Percentiles rank a stretch among this genome's conserved stretches.
phyloP scores from a whole-genome alignment of 2,329 filamentous ascomycete species.

The Plectosphaerella plurivora region DNA sequence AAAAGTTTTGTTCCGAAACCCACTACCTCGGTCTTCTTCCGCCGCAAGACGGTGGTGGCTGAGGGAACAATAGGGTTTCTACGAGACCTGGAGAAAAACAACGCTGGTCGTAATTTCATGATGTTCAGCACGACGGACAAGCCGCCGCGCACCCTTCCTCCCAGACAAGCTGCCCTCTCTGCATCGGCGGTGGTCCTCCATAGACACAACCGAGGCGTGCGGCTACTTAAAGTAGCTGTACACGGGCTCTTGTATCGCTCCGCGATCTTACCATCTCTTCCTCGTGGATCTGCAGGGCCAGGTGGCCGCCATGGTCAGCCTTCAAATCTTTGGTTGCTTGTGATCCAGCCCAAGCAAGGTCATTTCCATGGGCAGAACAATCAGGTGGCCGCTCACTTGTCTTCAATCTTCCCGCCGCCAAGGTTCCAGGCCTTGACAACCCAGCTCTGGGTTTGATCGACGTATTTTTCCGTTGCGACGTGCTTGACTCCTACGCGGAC shows the following conservation, averaged over 20 bases:
- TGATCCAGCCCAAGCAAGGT: neutral
- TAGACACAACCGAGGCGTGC: no score
- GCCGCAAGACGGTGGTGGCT: no score
- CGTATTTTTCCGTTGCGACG: constrained; percentile 63
- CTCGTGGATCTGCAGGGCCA: neutral
- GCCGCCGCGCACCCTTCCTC: no score
- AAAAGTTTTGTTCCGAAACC: no score
- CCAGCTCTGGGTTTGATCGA: constrained; percentile 68
- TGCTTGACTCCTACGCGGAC: constrained; percentile 68
- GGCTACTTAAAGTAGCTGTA: no score
- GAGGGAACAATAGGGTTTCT: neutral
- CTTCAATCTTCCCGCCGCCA: constrained; percentile 23
- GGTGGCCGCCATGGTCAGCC: neutral
- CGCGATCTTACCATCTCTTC: neutral
- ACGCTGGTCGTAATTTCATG: neutral
- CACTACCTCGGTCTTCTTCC: no score
- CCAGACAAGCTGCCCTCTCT: no score
- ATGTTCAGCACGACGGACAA: neutral
- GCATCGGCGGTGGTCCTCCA: no score
- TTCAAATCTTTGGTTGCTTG: neutral
- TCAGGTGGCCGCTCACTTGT: constrained; percentile 2
- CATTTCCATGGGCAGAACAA: neutral
- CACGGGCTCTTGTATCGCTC: neutral
- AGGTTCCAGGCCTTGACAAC: constrained; percentile 65
- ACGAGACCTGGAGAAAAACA: neutral